Conservation (phyloP, 176 grass and related monocot species). For the Neostapfia colusana region DNA sequence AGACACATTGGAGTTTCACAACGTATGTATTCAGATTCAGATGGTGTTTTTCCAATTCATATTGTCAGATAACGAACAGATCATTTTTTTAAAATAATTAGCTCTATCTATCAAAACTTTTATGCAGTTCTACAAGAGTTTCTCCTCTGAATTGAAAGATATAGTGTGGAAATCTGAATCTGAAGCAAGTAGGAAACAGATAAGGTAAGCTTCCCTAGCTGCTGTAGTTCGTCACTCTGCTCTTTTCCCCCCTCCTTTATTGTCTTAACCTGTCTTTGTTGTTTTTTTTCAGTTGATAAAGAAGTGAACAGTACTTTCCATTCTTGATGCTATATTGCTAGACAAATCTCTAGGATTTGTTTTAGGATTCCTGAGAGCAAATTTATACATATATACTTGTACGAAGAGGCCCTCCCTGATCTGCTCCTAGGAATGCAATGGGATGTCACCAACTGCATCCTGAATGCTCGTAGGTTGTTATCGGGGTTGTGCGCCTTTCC, state of each 20-base stretch:
- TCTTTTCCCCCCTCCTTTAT: background rate
- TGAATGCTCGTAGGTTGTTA: too few relatives aligned
- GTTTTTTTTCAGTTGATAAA: constrained; percentile 33
- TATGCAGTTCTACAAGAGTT: constrained; percentile 90
- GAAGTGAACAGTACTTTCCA: background rate
- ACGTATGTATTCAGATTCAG: constrained; percentile 48
- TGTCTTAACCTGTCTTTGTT: background rate
- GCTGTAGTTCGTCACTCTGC: background rate
- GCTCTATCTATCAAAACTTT: background rate
- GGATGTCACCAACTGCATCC: too few relatives aligned
- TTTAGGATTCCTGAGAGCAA: constrained; percentile 2
- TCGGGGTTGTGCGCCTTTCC: background rate
- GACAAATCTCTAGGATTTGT: constrained; percentile 1
- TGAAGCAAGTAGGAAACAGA: constrained; percentile 47
- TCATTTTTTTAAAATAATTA: background rate
- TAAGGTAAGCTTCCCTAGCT: constrained; percentile 10
- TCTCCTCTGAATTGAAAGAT: constrained; percentile 84
- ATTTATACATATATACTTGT: constrained; percentile 7
- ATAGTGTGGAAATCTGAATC: constrained; percentile 91
- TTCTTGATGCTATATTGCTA: background rate
- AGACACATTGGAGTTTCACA: constrained; percentile 97
- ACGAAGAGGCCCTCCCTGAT: constrained; percentile 39
- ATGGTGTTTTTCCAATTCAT: background rate
- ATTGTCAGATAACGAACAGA: background rate
- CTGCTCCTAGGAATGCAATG: constrained; percentile 3